Conservation (phyloP, 352 stramenopile species). For the Phytopythium litorale region DNA sequence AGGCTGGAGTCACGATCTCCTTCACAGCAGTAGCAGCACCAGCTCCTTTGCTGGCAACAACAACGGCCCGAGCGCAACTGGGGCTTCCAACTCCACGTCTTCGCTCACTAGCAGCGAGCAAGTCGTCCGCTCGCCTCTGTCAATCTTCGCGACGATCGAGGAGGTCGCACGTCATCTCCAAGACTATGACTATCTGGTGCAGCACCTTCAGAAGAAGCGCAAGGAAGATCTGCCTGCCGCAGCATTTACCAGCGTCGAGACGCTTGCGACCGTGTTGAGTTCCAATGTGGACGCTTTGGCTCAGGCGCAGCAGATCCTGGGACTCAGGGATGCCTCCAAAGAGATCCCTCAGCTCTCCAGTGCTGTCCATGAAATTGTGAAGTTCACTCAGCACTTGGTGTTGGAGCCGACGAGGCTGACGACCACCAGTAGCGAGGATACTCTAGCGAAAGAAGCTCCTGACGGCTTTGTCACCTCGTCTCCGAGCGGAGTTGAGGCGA, state of each 20-base stretch:
- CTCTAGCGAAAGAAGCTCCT: background rate
- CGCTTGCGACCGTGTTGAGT: constrained; percentile 29
- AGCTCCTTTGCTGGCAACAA: background rate
- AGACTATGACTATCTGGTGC: constrained; percentile 55
- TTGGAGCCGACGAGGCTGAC: background rate
- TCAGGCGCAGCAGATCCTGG: constrained; percentile 20
- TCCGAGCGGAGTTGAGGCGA: constrained; percentile 3
- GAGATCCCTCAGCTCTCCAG: constrained; percentile 33
- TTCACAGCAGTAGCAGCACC: constrained; percentile 2
- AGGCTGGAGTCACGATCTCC: background rate
- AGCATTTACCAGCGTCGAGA: constrained; percentile 25
- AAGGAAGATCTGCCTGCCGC: background rate
- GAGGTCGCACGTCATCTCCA: constrained; percentile 52
- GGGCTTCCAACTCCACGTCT: constrained; percentile 5
- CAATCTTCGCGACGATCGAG: constrained; percentile 44
- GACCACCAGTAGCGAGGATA: background rate
- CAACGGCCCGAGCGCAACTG: background rate
- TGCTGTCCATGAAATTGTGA: background rate
- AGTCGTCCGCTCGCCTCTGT: constrained; percentile 21
- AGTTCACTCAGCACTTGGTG: constrained; percentile 1
- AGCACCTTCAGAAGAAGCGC: constrained; percentile 23
- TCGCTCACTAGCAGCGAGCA: constrained; percentile 15
- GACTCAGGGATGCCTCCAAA: constrained; percentile 19
- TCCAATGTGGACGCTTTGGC: constrained; percentile 30
- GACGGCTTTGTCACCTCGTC: background rate